These are phyloP conservation scores for Melanomma pulvis-pyrius DNA, from an alignment of 495 filamentous ascomycete species.

Conservation along the genomic window DNA sequence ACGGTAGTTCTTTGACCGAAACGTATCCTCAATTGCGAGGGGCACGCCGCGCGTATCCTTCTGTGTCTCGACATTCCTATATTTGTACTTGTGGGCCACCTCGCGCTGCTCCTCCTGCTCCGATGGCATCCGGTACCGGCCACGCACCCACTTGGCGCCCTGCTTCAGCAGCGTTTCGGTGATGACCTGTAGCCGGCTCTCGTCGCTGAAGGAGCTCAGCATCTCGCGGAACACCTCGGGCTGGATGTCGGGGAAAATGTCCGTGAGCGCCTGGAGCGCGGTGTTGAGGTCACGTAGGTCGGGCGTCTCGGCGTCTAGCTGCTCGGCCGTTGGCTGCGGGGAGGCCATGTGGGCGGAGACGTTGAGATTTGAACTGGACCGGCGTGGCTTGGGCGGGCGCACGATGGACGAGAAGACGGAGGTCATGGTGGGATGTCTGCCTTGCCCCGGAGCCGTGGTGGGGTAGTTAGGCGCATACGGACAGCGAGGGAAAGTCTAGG, in stretches of 20 bases:
- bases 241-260: conserved; percentile 83
- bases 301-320: conserved; percentile 48
- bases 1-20: conserved; percentile 74
- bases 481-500: background rate
- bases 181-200: conserved; percentile 81
- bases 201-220: conserved; percentile 75
- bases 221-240: conserved; percentile 93
- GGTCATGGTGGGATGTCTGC: conserved; percentile 17
- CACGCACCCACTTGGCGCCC: conserved; percentile 71
- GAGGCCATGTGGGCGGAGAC: background rate
- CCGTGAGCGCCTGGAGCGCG: conserved; percentile 68
- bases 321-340: background rate
- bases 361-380: background rate
- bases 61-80: conserved; percentile 29
- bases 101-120: conserved; percentile 23
- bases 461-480: background rate
- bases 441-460: background rate
- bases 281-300: conserved; percentile 74
- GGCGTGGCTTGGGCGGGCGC: conserved; percentile 19
- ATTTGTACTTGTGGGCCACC: conserved; percentile 42
- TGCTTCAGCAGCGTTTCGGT: conserved; percentile 83
- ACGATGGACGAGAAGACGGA: conserved; percentile 32
- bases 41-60: conserved; percentile 35
- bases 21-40: conserved; percentile 70
- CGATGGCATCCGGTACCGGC: conserved; percentile 53